These are phyloP conservation scores for Fibroporia radiculosa DNA, from an alignment of 768 basidiomycete genomes.

Conservation along the genomic window DNA sequence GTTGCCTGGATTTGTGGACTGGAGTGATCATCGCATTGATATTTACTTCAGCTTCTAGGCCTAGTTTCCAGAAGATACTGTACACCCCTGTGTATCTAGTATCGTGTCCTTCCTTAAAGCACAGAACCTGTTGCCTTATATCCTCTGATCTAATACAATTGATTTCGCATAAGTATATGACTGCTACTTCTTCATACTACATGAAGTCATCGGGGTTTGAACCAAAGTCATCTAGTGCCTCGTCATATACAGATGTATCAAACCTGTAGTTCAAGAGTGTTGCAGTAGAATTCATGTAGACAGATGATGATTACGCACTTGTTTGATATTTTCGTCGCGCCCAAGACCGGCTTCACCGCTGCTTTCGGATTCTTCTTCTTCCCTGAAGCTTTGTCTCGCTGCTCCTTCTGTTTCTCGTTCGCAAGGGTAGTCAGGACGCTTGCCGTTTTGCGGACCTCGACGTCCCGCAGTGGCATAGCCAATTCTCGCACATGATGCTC, in stretches of 20 bases:
- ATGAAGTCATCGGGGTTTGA: constrained; percentile 78
- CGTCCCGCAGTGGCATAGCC: constrained; percentile 72
- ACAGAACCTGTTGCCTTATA: too few species aligned
- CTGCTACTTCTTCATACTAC: constrained; percentile 33
- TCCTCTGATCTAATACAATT: background rate
- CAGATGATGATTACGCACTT: constrained; percentile 35
- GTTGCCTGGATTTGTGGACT: too few species aligned
- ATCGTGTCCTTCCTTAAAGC: too few species aligned
- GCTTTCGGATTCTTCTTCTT: constrained; percentile 89
- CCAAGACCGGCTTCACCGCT: constrained; percentile 65
- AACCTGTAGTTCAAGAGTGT: constrained; percentile 35
- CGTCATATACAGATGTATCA: constrained; percentile 79
- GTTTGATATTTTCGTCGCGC: constrained; percentile 56
- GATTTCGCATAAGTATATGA: background rate
- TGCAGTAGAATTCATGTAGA: constrained; percentile 8
- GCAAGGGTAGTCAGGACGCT: constrained; percentile 78
- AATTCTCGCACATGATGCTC: constrained; percentile 78
- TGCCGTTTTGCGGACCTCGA: constrained; percentile 87
- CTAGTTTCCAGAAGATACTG: too few species aligned
- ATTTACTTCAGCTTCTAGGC: too few species aligned
- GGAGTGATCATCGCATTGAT: too few species aligned
- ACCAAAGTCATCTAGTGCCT: constrained; percentile 86
- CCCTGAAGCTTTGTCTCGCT: constrained; percentile 75
- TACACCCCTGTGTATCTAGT: too few species aligned
- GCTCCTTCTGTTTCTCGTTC: constrained; percentile 93